Conservation (phyloP, 2,329 filamentous ascomycete genomes). For the Paecilomyces sp. region DNA sequence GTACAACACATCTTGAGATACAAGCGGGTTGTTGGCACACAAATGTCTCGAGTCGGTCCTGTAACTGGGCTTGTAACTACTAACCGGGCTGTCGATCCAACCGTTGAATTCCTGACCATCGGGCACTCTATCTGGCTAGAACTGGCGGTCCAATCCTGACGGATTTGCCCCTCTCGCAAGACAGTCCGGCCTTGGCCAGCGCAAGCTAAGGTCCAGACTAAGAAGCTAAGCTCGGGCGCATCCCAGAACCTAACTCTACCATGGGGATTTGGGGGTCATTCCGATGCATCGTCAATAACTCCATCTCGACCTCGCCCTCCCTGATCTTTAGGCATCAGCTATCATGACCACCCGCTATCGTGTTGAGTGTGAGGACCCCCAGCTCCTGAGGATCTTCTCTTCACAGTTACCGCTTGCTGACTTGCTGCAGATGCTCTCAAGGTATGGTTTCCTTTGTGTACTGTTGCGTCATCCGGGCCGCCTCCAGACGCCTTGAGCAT, state of each 20-base stretch:
- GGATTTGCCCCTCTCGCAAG: background rate
- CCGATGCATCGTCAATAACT: background rate
- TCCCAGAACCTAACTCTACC: background rate
- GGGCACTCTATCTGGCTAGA: background rate
- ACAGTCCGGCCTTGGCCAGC: background rate
- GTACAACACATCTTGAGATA: background rate
- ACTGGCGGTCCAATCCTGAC: background rate
- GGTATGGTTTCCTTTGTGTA: slow-evolving; percentile 31
- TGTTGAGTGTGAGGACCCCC: slow-evolving; percentile 60
- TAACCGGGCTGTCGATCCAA: background rate
- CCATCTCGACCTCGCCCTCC: background rate
- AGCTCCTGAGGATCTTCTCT: slow-evolving; percentile 1
- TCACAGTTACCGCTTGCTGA: background rate
- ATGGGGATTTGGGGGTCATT: background rate
- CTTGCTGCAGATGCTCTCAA: slow-evolving; percentile 53
- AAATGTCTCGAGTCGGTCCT: background rate
- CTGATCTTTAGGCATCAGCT: background rate
- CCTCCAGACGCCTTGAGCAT: slow-evolving; percentile 5
- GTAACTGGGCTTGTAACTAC: too few relatives aligned
- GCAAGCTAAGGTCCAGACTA: background rate
- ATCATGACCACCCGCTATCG: slow-evolving; percentile 43
- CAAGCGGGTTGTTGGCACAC: background rate
- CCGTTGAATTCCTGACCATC: background rate
- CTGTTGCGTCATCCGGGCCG: background rate
- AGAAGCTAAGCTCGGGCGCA: background rate